These are phyloP conservation scores for Tulasnella sp. DNA, from an alignment of 768 basidiomycete genomes.

Conservation along the genomic window DNA sequence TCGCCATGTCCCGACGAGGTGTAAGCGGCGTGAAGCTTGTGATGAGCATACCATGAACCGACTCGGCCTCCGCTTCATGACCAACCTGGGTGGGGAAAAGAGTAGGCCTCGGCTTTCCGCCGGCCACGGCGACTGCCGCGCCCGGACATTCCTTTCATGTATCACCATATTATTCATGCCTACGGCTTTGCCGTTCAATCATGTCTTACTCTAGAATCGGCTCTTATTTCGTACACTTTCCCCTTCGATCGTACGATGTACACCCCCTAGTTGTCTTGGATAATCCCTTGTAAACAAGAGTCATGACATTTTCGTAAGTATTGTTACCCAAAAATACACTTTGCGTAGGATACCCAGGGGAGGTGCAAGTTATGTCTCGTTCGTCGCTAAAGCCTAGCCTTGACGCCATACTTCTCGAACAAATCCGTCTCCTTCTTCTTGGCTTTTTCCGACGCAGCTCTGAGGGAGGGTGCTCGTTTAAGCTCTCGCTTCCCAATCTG, in stretches of 20 bases:
- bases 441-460: constrained; percentile 51
- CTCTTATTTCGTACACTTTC: neutral
- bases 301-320: neutral
- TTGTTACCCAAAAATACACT: neutral
- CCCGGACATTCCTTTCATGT: neutral
- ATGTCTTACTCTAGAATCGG: constrained; percentile 11
- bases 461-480: constrained; percentile 64
- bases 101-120: neutral
- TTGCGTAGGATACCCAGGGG: neutral
- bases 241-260: neutral
- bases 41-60: neutral
- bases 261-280: neutral
- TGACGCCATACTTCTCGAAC: constrained; percentile 27
- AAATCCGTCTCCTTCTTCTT: constrained; percentile 61
- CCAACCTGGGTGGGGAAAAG: neutral
- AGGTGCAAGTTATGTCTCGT: neutral
- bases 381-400: constrained; percentile 26
- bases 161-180: neutral
- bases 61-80: neutral
- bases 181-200: neutral
- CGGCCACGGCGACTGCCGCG: neutral
- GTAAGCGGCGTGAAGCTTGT: constrained; percentile 10
- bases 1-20: neutral
- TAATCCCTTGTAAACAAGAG: neutral
- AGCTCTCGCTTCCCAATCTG: constrained; percentile 91